A percentile compares a stretch with the other conserved stretches of the same genome.
Evolutionary conservation across 2,329 filamentous ascomycete genomes (phyloP).

Genomic region (Aspergillus intermedius): DNA sequence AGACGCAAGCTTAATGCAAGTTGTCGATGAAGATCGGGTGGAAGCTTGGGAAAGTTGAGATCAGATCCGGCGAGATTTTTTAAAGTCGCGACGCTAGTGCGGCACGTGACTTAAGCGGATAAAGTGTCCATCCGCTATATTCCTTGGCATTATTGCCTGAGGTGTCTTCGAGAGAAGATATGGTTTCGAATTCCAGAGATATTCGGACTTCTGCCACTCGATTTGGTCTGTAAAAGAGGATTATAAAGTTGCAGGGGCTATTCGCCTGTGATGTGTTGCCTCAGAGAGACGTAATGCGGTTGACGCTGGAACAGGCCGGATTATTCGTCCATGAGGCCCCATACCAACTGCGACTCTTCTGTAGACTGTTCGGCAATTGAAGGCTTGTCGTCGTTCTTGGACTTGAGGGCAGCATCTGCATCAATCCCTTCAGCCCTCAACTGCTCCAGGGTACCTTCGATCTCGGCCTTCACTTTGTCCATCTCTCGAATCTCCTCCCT

Average conservation of each 20-base stretch:
- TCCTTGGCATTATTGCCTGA: no score
- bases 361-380: conserved; percentile 10
- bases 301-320: not conserved
- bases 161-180: no score
- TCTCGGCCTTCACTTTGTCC: conserved; percentile 62
- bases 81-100: conserved; percentile 13
- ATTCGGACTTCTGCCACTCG: not conserved
- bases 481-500: conserved; percentile 73
- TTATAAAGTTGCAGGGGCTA: not conserved
- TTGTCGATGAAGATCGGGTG: not conserved
- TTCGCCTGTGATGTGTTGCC: not conserved
- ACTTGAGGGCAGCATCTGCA: conserved; percentile 8
- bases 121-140: conserved; percentile 6
- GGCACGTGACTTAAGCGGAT: conserved; percentile 16
- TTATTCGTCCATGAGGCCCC: conserved; percentile 33
- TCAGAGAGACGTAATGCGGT: not conserved
- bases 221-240: no score
- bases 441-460: conserved; percentile 43
- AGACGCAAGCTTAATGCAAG: not conserved
- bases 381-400: conserved; percentile 4
- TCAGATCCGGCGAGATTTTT: conserved; percentile 12
- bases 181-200: not conserved
- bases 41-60: conserved; percentile 2
- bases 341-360: conserved; percentile 30
- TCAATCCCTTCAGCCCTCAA: conserved; percentile 25